A percentile compares a stretch with the other conserved stretches of the same genome.
Evolutionary conservation across 2,329 filamentous ascomycete species (phyloP).

Genomic region (Phaeosphaeriaceae sp.): DNA sequence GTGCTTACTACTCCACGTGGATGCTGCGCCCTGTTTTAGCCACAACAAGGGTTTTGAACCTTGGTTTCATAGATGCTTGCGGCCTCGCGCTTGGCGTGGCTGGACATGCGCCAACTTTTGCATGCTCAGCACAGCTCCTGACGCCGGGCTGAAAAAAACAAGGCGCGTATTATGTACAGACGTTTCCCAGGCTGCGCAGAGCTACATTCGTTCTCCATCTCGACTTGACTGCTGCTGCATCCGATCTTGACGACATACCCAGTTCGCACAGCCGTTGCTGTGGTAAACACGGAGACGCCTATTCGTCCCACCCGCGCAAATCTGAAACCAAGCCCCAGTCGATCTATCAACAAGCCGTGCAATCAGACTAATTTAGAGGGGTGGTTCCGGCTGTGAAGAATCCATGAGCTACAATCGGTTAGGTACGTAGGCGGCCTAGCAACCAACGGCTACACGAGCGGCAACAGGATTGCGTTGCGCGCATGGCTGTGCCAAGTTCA

Average conservation of each 20-base stretch:
- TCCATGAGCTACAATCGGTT: constrained; percentile 47
- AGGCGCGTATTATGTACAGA: too few species aligned
- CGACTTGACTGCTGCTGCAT: too few species aligned
- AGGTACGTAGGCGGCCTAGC: constrained; percentile 36
- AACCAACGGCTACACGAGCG: constrained; percentile 5
- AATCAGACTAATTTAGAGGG: background rate
- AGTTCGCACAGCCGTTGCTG: constrained; percentile 33
- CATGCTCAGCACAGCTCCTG: background rate
- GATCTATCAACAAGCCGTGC: constrained; percentile 23
- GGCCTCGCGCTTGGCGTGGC: constrained; percentile 8
- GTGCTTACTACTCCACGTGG: constrained; percentile 12
- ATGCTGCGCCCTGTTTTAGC: constrained; percentile 13
- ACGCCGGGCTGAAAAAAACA: background rate
- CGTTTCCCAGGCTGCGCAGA: too few species aligned
- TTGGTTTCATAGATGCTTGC: constrained; percentile 5
- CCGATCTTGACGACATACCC: background rate
- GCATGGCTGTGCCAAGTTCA: constrained; percentile 18
- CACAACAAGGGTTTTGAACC: constrained; percentile 11
- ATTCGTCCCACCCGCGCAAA: constrained; percentile 35
- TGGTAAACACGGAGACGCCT: constrained; percentile 35
- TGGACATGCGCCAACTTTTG: constrained; percentile 12
- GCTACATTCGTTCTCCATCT: too few species aligned
- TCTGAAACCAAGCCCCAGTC: constrained; percentile 37
- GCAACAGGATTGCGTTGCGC: constrained; percentile 12
- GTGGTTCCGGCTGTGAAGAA: constrained; percentile 5